Conservation (phyloP, 129 eudicot species). For the Pseudognaphalium luteoalbum region DNA sequence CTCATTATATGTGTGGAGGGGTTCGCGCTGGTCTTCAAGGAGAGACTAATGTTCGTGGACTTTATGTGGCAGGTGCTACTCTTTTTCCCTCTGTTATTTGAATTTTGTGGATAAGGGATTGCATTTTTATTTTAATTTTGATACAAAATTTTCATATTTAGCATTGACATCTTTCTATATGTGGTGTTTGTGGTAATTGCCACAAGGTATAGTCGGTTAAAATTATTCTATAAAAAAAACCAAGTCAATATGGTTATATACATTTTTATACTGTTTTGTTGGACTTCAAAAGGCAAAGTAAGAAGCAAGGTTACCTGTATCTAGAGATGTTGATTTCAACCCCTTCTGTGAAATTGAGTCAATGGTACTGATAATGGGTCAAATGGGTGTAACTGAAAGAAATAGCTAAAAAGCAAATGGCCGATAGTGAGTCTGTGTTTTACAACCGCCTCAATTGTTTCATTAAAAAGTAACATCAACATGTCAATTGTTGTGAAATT, state of each 20-base stretch:
- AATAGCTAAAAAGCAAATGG: not conserved
- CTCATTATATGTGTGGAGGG: conserved; percentile 99
- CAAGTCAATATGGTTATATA: not conserved
- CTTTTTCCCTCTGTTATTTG: conserved; percentile 15
- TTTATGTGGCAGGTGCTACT: conserved; percentile 77
- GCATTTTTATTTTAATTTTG: not conserved
- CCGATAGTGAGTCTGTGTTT: not conserved
- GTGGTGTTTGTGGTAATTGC: not conserved
- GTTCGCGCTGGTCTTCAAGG: conserved; percentile 98
- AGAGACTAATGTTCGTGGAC: conserved; percentile 85
- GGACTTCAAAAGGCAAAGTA: conserved; percentile 20
- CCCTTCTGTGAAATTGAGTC: not conserved
- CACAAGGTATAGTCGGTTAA: not conserved
- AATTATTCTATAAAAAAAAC: not conserved
- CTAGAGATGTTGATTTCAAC: not conserved
- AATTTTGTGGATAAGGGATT: conserved; percentile 7
- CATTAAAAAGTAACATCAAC: not conserved
- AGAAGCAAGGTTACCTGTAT: conserved; percentile 15
- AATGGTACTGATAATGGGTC: not conserved
- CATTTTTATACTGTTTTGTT: not conserved
- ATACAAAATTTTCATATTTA: not conserved
- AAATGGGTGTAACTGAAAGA: not conserved
- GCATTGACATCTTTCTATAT: not conserved
- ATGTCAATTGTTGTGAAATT: not conserved
- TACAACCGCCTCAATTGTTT: conserved; percentile 6